Base-by-base conservation (phyloP, 495 filamentous ascomycete species). In the Parathielavia appendiculata region DNA sequence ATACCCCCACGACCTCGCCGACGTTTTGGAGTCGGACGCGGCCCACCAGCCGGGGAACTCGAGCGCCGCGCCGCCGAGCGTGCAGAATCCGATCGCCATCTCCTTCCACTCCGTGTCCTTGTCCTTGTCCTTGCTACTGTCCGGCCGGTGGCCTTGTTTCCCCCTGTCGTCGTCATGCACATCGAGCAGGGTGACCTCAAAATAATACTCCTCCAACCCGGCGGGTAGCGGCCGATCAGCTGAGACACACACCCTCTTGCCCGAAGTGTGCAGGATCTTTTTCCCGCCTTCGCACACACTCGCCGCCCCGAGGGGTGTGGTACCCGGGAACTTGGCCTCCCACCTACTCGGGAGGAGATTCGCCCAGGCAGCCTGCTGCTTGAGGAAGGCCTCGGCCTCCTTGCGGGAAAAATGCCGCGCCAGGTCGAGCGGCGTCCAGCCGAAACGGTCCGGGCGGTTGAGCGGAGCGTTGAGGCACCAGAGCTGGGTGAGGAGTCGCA, bases 361-460 rank as follows among this genome's bases (percentile, higher is more conserved):
- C 5, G 35, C 39, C 67, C 67, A 67, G 5, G 62, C 58, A 9
- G 51, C 43, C 48, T 69, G 62, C 20, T 55, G 53, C 45, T 58
- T 58, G 19, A 67, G 56, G 19, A 67, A 68, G 13, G 44, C 50
- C 32, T 22, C 58, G 0, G 66, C 58, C n/a, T 45, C 56, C 1
- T 4, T 14, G 9, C 57, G 58, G 0, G 16, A 34, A 20, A 53
- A 62, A 6, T 63, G 58, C 20, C 59, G 49, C 7, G 61, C 63
- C 4, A 69, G 59, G 23, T 64, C 59, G 1, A 64, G 57, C 13
- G 66, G 66, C 16, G 63, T 66, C 66, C 66, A 69, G 30, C 66
- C 66, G 45, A 55, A 69, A 1, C 51, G 48, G 57, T 69, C 66
- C 4, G 49, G 61, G 10, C 58, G 43, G 59, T 46, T 64, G 5